Percentiles rank a stretch among this genome's conserved stretches.
Evolutionary conservation across 169 alveolate species (phyloP).

Genomic region (Plasmodium adleri): DNA sequence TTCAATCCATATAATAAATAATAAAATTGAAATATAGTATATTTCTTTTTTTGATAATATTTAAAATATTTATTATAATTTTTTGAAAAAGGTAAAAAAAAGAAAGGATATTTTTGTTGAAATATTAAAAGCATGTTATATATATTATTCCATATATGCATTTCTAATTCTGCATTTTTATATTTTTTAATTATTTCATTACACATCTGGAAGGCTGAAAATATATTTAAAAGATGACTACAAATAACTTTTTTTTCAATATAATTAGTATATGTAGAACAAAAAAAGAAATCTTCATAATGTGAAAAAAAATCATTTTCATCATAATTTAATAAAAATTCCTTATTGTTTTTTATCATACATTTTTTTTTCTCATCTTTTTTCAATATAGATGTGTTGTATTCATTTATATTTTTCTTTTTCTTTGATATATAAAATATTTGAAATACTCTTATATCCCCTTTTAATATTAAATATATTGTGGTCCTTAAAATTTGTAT

Average conservation of each 20-base stretch:
- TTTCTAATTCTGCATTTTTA: conserved; percentile 50
- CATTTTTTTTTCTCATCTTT: no score
- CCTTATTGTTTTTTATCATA: no score
- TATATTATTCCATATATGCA: conserved; percentile 58
- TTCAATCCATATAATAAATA: conserved; percentile 49
- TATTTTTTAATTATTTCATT: neutral
- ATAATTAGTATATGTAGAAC: conserved; percentile 66
- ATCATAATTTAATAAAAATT: no score
- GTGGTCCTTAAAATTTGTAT: conserved; percentile 27
- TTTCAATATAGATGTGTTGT: no score
- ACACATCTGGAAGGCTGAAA: conserved; percentile 40
- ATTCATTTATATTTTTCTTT: neutral
- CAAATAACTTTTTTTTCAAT: conserved; percentile 65
- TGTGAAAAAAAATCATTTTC: no score
- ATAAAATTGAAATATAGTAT: conserved; percentile 42
- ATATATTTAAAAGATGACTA: conserved; percentile 53
- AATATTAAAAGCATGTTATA: conserved; percentile 52
- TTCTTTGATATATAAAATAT: conserved; percentile 13
- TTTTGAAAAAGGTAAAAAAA: conserved; percentile 64
- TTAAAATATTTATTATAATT: conserved; percentile 44
- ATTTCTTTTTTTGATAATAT: conserved; percentile 40
- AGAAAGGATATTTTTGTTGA: conserved; percentile 74
- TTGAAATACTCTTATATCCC: conserved; percentile 28
- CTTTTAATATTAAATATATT: conserved; percentile 29
- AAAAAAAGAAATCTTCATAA: conserved; percentile 50